Conservation (phyloP, 2,329 filamentous ascomycete genomes). For the Dactylellina haptotyla region DNA sequence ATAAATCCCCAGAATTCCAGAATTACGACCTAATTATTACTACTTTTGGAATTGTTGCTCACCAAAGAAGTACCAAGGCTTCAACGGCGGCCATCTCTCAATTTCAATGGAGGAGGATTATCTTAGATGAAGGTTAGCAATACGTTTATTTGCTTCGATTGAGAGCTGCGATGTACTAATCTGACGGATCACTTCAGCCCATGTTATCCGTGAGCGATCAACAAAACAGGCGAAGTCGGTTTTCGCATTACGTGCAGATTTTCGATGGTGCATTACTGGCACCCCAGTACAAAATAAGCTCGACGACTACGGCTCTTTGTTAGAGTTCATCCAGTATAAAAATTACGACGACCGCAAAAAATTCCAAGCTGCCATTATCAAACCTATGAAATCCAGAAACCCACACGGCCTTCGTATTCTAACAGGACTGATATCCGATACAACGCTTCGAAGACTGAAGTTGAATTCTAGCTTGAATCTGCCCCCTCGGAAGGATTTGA, state of each 20-base stretch:
- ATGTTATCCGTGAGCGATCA: constrained; percentile 60
- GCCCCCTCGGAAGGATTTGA: constrained; percentile 19
- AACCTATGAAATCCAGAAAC: constrained; percentile 55
- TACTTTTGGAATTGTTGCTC: background rate
- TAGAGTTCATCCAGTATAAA: constrained; percentile 60
- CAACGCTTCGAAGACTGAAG: constrained; percentile 60
- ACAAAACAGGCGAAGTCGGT: constrained; percentile 59
- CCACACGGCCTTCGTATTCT: constrained; percentile 55
- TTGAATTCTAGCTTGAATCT: constrained; percentile 30
- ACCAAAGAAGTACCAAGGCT: background rate
- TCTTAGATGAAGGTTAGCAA: constrained; percentile 62
- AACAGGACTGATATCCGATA: constrained; percentile 57
- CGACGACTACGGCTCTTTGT: constrained; percentile 61
- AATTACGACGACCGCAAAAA: constrained; percentile 54
- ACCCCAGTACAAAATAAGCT: constrained; percentile 63
- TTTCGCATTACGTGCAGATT: constrained; percentile 54
- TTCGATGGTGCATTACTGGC: constrained; percentile 63
- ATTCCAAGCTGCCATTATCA: constrained; percentile 57
- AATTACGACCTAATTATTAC: background rate
- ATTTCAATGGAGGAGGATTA: constrained; percentile 59
- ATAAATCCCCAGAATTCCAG: background rate
- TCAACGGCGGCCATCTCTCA: background rate
- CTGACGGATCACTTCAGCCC: constrained; percentile 58
- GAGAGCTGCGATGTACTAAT: background rate
- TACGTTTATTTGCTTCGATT: background rate